A percentile compares a stretch with the other conserved stretches of the same genome.
These are phyloP conservation scores for Chalaropsis thielavioides DNA, from an alignment of 2,329 filamentous ascomycete species.

Conservation along the genomic window DNA sequence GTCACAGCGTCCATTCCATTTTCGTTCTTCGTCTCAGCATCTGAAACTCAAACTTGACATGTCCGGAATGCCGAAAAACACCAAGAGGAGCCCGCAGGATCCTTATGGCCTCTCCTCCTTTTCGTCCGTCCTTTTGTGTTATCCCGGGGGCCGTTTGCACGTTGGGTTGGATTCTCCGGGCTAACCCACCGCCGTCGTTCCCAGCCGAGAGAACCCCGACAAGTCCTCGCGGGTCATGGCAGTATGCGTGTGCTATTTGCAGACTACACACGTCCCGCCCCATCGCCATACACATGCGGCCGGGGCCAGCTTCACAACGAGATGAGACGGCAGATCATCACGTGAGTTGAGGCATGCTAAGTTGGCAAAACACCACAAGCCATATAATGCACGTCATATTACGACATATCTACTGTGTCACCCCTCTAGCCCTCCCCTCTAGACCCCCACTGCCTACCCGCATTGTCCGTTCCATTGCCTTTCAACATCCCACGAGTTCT, in stretches of 20 bases:
- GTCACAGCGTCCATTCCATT: not conserved
- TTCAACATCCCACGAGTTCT: not conserved
- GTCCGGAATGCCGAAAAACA: not conserved
- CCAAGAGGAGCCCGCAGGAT: not conserved
- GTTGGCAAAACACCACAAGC: too few species aligned
- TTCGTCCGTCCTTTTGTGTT: not conserved
- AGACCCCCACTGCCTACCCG: too few species aligned
- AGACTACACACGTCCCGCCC: not conserved
- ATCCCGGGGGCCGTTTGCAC: too few species aligned
- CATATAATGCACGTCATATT: not conserved
- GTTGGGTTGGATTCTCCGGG: too few species aligned
- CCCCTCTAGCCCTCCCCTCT: too few species aligned
- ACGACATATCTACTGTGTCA: not conserved
- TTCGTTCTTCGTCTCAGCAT: not conserved
- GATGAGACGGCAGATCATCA: not conserved
- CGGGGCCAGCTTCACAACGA: not conserved
- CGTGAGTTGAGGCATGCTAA: not conserved
- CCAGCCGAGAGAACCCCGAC: too few species aligned
- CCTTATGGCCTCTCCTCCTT: not conserved
- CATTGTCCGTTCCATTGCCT: too few species aligned
- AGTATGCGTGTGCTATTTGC: not conserved
- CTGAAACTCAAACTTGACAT: not conserved
- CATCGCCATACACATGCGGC: too few species aligned
- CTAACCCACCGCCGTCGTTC: too few species aligned
- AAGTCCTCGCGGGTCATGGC: too few species aligned